Evolutionary conservation across 306 rosid genomes (phyloP), one percentile per base, ranked within the genome.

Genomic region (Vicia villosa): DNA sequence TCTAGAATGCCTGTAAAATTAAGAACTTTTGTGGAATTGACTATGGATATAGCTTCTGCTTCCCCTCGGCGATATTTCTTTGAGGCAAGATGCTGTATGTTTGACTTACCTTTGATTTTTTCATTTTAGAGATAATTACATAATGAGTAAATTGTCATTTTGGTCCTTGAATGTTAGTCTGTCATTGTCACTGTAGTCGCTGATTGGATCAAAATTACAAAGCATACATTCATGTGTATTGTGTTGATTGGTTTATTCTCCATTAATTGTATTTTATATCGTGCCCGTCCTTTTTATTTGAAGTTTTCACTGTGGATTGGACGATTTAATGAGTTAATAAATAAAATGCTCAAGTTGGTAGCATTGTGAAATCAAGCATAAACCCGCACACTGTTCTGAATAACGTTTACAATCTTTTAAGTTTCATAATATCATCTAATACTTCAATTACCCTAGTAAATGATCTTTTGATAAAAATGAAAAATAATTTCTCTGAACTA

Each of bases 41-140:
- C 94, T 11, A 94, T 90, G 97, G 97, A 94, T 81, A 79, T 94
- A 55, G 89, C 90, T 50, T 94, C 98, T 34, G 95, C 98, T 74
- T 87, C 98, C 21, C 97, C 97, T 41, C 84, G 98, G 28, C 98
- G 91, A 55, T 90, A 90, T 58, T 88, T 94, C 83, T 88, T 94
- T 70, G 98, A 94, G 98, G 98, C 86, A 88, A 88, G 96, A 83
- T 75, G 66, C 79, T 74, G 66, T 66, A 76, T 60, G 80, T 77
- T 75, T 67, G 52, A 58, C 72, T 49, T 43, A 66, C 74, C 74
- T 46, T 26, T 79, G 71, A 50, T 40, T 63, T 58, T 77, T 63
- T 19, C 38, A n/a, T 60, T 65, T 41, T 54, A 34, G 8, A 58
- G 65, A 72, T 61, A 68, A 16, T 36, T 56, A 16, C 37, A 5